A percentile compares a stretch with the other conserved stretches of the same genome.
Conservation (phyloP, 202 grass and related monocot species). For the Schoenoplectus triqueter region DNA sequence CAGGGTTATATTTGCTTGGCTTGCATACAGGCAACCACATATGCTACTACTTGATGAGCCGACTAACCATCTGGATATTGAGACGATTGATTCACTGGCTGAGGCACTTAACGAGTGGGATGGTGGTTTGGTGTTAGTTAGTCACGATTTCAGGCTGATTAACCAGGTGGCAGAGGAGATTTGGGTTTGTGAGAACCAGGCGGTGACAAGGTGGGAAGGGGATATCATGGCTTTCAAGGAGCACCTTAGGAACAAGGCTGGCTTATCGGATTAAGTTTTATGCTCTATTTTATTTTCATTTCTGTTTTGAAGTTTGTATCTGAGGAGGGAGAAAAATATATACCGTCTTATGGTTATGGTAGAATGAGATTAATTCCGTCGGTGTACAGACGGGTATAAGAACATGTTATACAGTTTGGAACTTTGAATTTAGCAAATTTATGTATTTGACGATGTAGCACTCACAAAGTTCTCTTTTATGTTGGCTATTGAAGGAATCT, state of each 20-base stretch:
- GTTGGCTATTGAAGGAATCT: not conserved
- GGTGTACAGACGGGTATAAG: conserved; percentile 16
- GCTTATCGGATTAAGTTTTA: conserved; percentile 49
- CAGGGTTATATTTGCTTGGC: conserved; percentile 86
- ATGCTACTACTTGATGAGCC: conserved; percentile 83
- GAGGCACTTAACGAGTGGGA: conserved; percentile 94
- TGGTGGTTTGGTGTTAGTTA: conserved; percentile 82
- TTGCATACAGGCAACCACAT: conserved; percentile 74
- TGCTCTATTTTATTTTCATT: not conserved
- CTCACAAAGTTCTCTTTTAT: conserved; percentile 19
- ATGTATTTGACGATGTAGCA: conserved; percentile 28
- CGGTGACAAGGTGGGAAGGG: conserved; percentile 81
- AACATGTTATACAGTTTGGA: conserved; percentile 16
- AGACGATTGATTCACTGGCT: conserved; percentile 87
- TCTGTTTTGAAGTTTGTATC: not conserved
- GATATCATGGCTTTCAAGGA: conserved; percentile 93
- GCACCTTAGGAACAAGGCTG: conserved; percentile 73
- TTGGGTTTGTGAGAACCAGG: conserved; percentile 92
- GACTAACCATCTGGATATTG: conserved; percentile 87
- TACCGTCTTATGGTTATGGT: conserved; percentile 4
- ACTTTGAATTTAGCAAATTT: conserved; percentile 31
- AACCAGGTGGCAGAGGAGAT: conserved; percentile 97
- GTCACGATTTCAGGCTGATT: conserved; percentile 91
- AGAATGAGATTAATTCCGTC: conserved; percentile 8
- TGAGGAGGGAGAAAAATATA: conserved; percentile 3